Evolutionary conservation across 306 rosid species (phyloP), one percentile per base, ranked within the genome.

Genomic region (Castanospermum australe): DNA sequence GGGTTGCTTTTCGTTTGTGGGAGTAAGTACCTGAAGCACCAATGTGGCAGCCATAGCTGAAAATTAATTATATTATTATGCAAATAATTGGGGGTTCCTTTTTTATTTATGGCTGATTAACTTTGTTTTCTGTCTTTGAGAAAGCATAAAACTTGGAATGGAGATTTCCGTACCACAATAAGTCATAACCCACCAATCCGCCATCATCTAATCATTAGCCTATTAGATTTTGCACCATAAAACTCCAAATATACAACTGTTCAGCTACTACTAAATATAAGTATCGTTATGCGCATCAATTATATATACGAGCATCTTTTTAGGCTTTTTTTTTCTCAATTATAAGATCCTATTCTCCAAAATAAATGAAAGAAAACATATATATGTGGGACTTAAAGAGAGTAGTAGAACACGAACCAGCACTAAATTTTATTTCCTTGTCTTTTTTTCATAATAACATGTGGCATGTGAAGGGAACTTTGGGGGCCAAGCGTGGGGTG

Each of bases 151-250:
- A 42, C 28, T 17, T 32, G 38, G 9, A 48, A 56, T 42, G 83
- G 15, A 80, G 77, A 70, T 50, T 33, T 77, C 86, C 87, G 86
- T 73, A 86, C 81, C 42, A 65, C 39, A 25, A 66, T 20, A 48
- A 48, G 18, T 48, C 38, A 17, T 35, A 77, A 52, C 57, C 41
- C 39, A 38, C 11, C 47, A 71, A 57, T 65, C 66, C 30, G 1
- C 42, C 24, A 61, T 71, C 67, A 81, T 61, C 82, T 76, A 76
- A 88, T 90, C 80, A 87, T 87, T 83, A 48, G 84, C 45, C 35
- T 61, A 79, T 55, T 50, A 75, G 79, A 75, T 82, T 84, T 68
- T 76, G 87, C 44, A 69, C 21, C 60, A 44, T 42, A 77, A 63
- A 35, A 41, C 73, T 83, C 81, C 80, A 71, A 77, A 56, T 32